These are phyloP conservation scores for Chytriomyces sp. DNA, from an alignment of 192 early-diverging fungal genomes.

Conservation along the genomic window DNA sequence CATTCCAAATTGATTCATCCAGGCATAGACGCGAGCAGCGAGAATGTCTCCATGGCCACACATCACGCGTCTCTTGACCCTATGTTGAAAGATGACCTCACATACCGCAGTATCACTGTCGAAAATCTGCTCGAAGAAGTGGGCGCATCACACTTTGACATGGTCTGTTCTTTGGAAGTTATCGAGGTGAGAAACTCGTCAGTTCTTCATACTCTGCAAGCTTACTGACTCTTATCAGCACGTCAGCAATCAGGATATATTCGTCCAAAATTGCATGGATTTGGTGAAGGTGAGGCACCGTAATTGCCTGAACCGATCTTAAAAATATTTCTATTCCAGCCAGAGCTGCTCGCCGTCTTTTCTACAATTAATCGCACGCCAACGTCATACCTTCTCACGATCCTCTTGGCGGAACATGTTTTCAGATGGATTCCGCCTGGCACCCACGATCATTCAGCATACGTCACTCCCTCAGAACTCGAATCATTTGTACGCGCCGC, in stretches of 20 bases:
- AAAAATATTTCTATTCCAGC: conserved; percentile 42
- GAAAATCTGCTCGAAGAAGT: conserved; percentile 18
- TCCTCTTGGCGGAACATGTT: conserved; percentile 81
- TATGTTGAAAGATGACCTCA: conserved; percentile 34
- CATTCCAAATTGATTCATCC: conserved; percentile 10
- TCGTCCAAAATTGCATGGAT: conserved; percentile 69
- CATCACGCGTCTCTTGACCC: conserved; percentile 76
- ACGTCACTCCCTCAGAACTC: conserved; percentile 80
- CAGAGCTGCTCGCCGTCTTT: conserved; percentile 75
- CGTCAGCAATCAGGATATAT: conserved; percentile 73
- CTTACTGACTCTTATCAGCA: conserved; percentile 48
- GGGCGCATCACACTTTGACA: conserved; percentile 67
- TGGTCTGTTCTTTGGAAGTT: conserved; percentile 86
- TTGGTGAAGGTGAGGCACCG: conserved; percentile 62
- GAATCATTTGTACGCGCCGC: conserved; percentile 25
- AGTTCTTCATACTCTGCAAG: neutral
- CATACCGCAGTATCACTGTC: neutral
- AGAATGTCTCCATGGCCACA: conserved; percentile 82
- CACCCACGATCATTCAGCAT: conserved; percentile 87
- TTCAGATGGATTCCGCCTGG: conserved; percentile 77
- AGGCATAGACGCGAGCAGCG: conserved; percentile 85
- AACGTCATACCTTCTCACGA: conserved; percentile 74
- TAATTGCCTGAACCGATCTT: neutral
- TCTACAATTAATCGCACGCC: conserved; percentile 92
- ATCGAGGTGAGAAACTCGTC: conserved; percentile 60